Evolutionary conservation across 1,284 basidiomycete species (phyloP).

Genomic region (Hypsizygus ulmarius): DNA sequence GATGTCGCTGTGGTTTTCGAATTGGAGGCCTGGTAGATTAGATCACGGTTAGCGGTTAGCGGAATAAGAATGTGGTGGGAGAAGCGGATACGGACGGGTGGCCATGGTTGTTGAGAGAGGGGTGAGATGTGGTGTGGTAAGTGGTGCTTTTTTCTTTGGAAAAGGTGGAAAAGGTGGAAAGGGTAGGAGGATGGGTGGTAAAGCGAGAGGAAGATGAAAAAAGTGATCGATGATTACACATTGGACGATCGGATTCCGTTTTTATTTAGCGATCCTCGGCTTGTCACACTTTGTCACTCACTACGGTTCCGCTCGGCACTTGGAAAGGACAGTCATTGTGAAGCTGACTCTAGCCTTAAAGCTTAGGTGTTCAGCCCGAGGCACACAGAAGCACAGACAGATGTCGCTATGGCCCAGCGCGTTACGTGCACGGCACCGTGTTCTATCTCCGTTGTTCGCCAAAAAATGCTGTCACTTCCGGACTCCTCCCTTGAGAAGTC

Average conservation of each 20-base stretch:
- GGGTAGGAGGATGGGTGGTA: background rate
- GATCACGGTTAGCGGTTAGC: conserved; percentile 16
- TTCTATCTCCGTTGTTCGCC: background rate
- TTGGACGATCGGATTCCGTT: conserved; percentile 11
- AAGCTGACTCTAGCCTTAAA: conserved; percentile 2
- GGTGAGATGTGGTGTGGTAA: conserved; percentile 5
- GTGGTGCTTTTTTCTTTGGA: conserved; percentile 1
- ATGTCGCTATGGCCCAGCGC: conserved; percentile 9
- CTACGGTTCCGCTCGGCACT: conserved; percentile 9
- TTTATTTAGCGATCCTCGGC: conserved; percentile 12
- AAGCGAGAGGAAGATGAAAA: conserved; percentile 11
- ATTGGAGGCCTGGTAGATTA: conserved; percentile 70
- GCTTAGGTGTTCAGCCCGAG: background rate
- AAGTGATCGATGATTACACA: conserved; percentile 7
- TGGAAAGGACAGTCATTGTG: background rate
- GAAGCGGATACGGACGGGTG: conserved; percentile 49
- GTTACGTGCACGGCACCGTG: conserved; percentile 13
- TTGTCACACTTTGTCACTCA: conserved; percentile 18
- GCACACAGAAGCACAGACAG: background rate
- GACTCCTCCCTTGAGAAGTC: conserved; percentile 1
- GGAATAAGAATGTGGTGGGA: background rate
- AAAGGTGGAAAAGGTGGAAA: conserved; percentile 5
- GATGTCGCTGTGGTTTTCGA: conserved; percentile 97
- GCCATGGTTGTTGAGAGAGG: conserved; percentile 45
- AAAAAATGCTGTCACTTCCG: background rate